phyloP scores from a whole-genome alignment of 2,329 filamentous ascomycete genomes.

The Cytospora leucostoma region DNA sequence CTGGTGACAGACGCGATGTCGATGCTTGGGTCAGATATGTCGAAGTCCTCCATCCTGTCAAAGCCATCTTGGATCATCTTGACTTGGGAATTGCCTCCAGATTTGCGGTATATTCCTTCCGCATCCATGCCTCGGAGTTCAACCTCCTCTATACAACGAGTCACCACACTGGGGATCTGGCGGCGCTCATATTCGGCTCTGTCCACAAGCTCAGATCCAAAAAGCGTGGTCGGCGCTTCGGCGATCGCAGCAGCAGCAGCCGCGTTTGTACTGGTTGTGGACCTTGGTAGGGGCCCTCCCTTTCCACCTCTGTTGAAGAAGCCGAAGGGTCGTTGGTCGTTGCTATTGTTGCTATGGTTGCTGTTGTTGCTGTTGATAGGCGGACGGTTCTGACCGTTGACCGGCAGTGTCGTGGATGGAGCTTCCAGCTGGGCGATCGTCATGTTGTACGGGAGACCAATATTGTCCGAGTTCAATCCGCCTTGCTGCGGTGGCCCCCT shows the following conservation, averaged over 20 bases:
- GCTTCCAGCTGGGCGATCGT: conserved; percentile 58
- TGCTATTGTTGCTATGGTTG: conserved; percentile 33
- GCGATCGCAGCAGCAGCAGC: conserved; percentile 40
- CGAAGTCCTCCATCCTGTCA: conserved; percentile 80
- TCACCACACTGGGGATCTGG: conserved; percentile 87
- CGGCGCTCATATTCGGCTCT: conserved; percentile 86
- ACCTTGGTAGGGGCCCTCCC: conserved; percentile 55
- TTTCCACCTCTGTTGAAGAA: conserved; percentile 60
- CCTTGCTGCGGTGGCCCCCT: conserved; percentile 43
- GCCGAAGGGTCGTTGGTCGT: conserved; percentile 63
- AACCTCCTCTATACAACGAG: conserved; percentile 93
- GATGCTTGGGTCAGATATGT: conserved; percentile 89
- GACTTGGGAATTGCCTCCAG: conserved; percentile 87
- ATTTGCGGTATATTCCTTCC: conserved; percentile 97
- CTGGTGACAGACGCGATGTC: conserved; percentile 97
- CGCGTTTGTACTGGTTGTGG: conserved; percentile 47
- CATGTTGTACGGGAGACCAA: conserved; percentile 72
- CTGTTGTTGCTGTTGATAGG: conserved; percentile 28
- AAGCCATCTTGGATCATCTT: conserved; percentile 91
- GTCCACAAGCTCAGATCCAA: conserved; percentile 85
- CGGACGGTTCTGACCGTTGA: background rate
- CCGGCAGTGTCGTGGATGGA: conserved; percentile 37
- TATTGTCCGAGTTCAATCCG: conserved; percentile 61
- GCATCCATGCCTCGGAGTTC: conserved; percentile 95
- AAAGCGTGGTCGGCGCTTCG: conserved; percentile 65